Evolutionary conservation across 1,139 yeast genomes (phyloP).

Genomic region (Wickerhamomyces sp.): DNA sequence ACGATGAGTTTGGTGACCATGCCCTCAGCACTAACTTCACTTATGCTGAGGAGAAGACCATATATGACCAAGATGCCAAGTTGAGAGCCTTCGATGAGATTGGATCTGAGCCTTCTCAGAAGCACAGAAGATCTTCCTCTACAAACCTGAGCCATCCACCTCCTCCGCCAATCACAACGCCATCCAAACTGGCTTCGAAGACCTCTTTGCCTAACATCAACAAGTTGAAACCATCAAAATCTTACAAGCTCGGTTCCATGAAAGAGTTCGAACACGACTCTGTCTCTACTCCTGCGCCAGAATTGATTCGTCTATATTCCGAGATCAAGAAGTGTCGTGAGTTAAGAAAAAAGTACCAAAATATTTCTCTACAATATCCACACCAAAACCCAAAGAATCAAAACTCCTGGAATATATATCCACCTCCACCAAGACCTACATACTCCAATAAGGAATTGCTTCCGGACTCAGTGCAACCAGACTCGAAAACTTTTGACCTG

Average conservation of each 20-base stretch:
- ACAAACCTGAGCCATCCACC: constrained; percentile 31
- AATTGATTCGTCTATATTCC: constrained; percentile 61
- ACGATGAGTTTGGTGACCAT: constrained; percentile 15
- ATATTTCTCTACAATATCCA: constrained; percentile 66
- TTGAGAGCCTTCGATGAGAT: constrained; percentile 54
- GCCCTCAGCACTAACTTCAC: constrained; percentile 50
- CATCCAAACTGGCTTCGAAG: constrained; percentile 4
- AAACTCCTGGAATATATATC: constrained; percentile 72
- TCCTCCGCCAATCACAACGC: constrained; percentile 26
- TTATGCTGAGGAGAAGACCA: constrained; percentile 59
- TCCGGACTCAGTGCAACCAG: constrained; percentile 31
- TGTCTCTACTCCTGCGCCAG: constrained; percentile 64
- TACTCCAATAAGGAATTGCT: constrained; percentile 65
- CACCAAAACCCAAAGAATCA: constrained; percentile 77
- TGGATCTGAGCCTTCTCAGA: constrained; percentile 7
- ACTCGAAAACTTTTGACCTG: constrained; percentile 55
- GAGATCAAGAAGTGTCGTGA: constrained; percentile 71
- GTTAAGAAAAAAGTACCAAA: constrained; percentile 72
- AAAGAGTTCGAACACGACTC: constrained; percentile 64
- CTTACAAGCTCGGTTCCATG: constrained; percentile 45
- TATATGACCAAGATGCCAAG: constrained; percentile 69
- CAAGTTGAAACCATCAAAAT: constrained; percentile 15
- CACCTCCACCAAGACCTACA: constrained; percentile 91
- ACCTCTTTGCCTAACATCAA: constrained; percentile 5
- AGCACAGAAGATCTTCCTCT: constrained; percentile 28